Percentiles rank a stretch among this genome's conserved stretches.
Evolutionary conservation across 768 basidiomycete species (phyloP).

Genomic region (Terana coerulea): DNA sequence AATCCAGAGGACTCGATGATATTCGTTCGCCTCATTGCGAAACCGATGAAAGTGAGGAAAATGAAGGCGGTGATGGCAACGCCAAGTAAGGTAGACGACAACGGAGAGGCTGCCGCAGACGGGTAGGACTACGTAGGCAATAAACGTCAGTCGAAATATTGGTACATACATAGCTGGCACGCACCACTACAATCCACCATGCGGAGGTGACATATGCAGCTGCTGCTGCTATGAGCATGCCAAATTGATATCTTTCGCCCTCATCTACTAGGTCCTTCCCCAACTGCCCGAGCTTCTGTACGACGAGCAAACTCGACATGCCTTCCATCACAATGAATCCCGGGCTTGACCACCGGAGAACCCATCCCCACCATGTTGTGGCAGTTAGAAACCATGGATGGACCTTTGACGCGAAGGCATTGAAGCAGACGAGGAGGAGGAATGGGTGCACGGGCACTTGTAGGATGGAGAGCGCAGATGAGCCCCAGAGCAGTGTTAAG

Average conservation of each 20-base stretch:
- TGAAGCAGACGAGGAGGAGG: conserved; percentile 83
- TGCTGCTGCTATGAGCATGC: conserved; percentile 70
- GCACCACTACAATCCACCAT: conserved; percentile 81
- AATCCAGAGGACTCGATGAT: conserved; percentile 90
- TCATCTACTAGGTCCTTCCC: conserved; percentile 69
- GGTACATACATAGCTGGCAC: conserved; percentile 27
- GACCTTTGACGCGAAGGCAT: conserved; percentile 67
- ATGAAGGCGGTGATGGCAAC: conserved; percentile 84
- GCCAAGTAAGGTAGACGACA: conserved; percentile 87
- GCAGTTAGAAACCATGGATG: conserved; percentile 54
- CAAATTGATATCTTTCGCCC: conserved; percentile 65
- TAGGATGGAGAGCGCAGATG: conserved; percentile 66
- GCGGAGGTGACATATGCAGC: conserved; percentile 77
- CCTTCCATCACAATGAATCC: conserved; percentile 81
- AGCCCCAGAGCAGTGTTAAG: conserved; percentile 66
- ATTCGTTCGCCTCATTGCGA: conserved; percentile 83
- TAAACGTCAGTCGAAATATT: conserved; percentile 5
- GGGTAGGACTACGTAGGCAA: conserved; percentile 81
- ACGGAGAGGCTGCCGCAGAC: conserved; percentile 74
- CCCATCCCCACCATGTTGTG: conserved; percentile 68
- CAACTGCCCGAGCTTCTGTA: conserved; percentile 75
- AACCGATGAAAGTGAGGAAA: conserved; percentile 90
- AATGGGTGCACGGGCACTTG: conserved; percentile 88
- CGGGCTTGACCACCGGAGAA: conserved; percentile 69
- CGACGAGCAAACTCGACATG: conserved; percentile 78